These are phyloP conservation scores for Wickerhamomyces xylosicus DNA, from an alignment of 805 yeast genomes.

Conservation along the genomic window DNA sequence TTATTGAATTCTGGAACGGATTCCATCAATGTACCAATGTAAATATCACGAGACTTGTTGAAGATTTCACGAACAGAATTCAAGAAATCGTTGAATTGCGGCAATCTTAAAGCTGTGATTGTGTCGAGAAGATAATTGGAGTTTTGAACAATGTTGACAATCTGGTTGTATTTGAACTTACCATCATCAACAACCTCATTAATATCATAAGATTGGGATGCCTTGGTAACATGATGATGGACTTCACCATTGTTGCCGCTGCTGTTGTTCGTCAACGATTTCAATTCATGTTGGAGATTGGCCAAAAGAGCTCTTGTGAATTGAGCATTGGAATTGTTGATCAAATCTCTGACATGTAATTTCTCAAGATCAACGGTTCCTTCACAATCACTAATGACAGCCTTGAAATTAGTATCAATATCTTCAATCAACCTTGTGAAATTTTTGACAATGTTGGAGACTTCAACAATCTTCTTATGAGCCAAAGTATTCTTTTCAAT, in stretches of 20 bases:
- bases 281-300: slow-evolving; percentile 17
- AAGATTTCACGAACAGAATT: slow-evolving; percentile 18
- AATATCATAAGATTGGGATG: slow-evolving; percentile 3
- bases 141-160: slow-evolving; percentile 41
- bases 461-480: slow-evolving; percentile 28
- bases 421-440: slow-evolving; percentile 36
- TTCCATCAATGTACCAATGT: slow-evolving; percentile 35
- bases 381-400: slow-evolving; percentile 8
- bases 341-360: slow-evolving; percentile 15
- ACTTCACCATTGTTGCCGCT: slow-evolving; percentile 3
- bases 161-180: slow-evolving; percentile 28
- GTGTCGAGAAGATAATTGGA: slow-evolving; percentile 40
- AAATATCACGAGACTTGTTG: slow-evolving; percentile 26
- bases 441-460: slow-evolving; percentile 34
- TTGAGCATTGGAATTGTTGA: slow-evolving; percentile 21
- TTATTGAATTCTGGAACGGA: slow-evolving; percentile 48
- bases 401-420: slow-evolving; percentile 20
- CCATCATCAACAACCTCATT: slow-evolving; percentile 13
- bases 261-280: not conserved
- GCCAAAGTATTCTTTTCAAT: slow-evolving; percentile 28
- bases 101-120: slow-evolving; percentile 18
- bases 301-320: slow-evolving; percentile 21
- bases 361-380: not conserved
- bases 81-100: slow-evolving; percentile 7
- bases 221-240: too few species aligned